Evolutionary conservation across 2,329 filamentous ascomycete genomes (phyloP).

Genomic region (Zelopaecilomyces penicillatus): DNA sequence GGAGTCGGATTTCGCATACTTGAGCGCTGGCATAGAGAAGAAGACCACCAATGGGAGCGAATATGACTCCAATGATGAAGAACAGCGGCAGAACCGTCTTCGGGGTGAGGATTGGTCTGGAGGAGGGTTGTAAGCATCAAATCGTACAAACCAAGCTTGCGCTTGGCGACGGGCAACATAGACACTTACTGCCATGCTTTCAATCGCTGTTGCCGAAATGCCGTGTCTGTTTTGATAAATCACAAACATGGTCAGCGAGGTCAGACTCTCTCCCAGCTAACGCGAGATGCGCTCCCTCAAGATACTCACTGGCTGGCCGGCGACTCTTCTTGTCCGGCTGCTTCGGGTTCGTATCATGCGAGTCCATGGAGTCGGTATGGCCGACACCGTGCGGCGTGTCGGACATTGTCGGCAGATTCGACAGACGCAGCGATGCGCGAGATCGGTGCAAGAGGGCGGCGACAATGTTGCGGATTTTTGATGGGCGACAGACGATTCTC

Average conservation of each 20-base stretch:
- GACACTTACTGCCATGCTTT: conserved; percentile 92
- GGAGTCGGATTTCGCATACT: conserved; percentile 37
- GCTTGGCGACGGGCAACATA: background rate
- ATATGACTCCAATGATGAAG: conserved; percentile 83
- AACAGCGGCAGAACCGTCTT: conserved; percentile 90
- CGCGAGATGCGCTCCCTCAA: background rate
- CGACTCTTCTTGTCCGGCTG: conserved; percentile 77
- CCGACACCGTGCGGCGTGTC: conserved; percentile 37
- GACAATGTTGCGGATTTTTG: too few relatives aligned
- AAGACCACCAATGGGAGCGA: conserved; percentile 83
- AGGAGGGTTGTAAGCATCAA: conserved; percentile 28
- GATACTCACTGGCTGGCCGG: conserved; percentile 70
- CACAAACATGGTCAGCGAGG: conserved; percentile 1
- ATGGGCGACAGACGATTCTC: too few relatives aligned
- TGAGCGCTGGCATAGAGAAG: conserved; percentile 77
- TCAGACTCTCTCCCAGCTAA: background rate
- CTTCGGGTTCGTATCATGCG: conserved; percentile 44
- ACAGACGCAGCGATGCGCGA: conserved; percentile 12
- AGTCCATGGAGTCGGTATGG: conserved; percentile 45
- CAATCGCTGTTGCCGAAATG: conserved; percentile 90
- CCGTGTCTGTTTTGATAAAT: conserved; percentile 59
- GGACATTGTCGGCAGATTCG: conserved; percentile 33
- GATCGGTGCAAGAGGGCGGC: background rate
- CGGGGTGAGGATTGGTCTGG: conserved; percentile 84
- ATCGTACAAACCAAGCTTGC: conserved; percentile 4